Conservation (phyloP, 2,329 filamentous ascomycete species). For the Aspergillus intermedius region DNA sequence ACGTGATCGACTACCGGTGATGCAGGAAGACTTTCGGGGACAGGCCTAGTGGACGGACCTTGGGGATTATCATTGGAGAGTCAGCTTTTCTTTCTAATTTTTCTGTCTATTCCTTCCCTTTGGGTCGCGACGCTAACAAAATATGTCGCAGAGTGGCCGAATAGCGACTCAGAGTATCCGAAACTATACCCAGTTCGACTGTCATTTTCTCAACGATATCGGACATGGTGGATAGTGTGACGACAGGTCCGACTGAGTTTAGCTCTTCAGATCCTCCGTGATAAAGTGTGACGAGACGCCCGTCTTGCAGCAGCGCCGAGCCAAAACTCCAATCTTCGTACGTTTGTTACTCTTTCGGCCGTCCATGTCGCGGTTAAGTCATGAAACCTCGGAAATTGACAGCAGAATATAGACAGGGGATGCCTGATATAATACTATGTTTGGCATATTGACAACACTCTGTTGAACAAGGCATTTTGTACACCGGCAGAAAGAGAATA, state of each 20-base stretch:
- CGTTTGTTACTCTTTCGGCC: not conserved
- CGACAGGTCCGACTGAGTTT: not conserved
- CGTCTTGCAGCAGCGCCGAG: slow-evolving; percentile 9
- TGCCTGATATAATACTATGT: too few relatives aligned
- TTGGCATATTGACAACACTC: too few relatives aligned
- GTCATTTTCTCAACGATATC: not conserved
- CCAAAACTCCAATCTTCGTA: slow-evolving; percentile 6
- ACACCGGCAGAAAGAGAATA: not conserved
- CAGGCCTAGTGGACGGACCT: not conserved
- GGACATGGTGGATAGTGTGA: not conserved
- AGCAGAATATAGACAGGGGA: too few relatives aligned
- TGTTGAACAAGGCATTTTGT: too few relatives aligned
- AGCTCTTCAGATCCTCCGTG: not conserved
- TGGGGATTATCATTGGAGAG: too few relatives aligned
- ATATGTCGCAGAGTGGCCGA: too few relatives aligned
- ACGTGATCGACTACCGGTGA: not conserved
- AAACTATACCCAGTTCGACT: too few relatives aligned
- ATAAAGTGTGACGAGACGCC: slow-evolving; percentile 10
- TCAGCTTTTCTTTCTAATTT: too few relatives aligned
- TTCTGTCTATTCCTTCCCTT: too few relatives aligned
- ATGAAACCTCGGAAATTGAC: not conserved
- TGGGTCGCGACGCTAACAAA: too few relatives aligned
- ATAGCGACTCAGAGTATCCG: too few relatives aligned
- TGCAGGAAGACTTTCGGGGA: not conserved
- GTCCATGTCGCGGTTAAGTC: not conserved